Conservation (phyloP, 2,329 filamentous ascomycete genomes). For the Bipolaris cookei region DNA sequence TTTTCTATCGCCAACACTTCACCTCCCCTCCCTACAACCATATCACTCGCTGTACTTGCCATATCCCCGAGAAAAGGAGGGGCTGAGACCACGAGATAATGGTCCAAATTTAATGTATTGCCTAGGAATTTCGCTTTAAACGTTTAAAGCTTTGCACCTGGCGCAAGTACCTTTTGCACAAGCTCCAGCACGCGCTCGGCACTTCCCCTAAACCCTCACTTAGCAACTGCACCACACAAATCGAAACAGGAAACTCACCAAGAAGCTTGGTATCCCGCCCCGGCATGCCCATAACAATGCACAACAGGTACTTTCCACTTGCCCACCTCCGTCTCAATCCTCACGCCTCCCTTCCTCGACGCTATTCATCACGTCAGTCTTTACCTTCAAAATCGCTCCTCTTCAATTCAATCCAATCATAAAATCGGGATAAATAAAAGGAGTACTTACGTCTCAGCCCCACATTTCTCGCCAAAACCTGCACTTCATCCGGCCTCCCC, state of each 20-base stretch:
- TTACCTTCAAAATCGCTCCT: neutral
- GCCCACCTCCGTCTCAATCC: slow-evolving; percentile 72
- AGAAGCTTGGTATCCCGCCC: slow-evolving; percentile 71
- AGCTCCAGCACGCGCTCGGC: slow-evolving; percentile 51
- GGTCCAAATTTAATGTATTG: too few relatives aligned
- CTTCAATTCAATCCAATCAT: too few relatives aligned
- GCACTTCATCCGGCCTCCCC: slow-evolving; percentile 71
- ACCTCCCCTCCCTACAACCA: too few relatives aligned
- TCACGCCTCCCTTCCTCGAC: slow-evolving; percentile 72
- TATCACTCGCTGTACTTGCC: too few relatives aligned
- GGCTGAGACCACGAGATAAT: too few relatives aligned
- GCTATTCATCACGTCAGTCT: slow-evolving; percentile 46
- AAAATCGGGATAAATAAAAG: too few relatives aligned
- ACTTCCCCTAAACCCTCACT: slow-evolving; percentile 45
- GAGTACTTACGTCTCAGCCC: slow-evolving; percentile 67
- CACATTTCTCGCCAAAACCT: slow-evolving; percentile 80
- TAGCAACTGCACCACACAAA: neutral
- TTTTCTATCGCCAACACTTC: too few relatives aligned
- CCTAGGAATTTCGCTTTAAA: neutral
- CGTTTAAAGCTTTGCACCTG: slow-evolving; percentile 35
- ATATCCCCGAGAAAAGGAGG: too few relatives aligned
- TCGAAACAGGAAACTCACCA: slow-evolving; percentile 35
- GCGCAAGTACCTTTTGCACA: slow-evolving; percentile 40
- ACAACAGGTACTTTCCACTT: slow-evolving; percentile 63
- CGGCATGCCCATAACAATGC: slow-evolving; percentile 81